Base-by-base conservation (phyloP, 2,329 filamentous ascomycete genomes). In the Talaromyces funiculosus region DNA sequence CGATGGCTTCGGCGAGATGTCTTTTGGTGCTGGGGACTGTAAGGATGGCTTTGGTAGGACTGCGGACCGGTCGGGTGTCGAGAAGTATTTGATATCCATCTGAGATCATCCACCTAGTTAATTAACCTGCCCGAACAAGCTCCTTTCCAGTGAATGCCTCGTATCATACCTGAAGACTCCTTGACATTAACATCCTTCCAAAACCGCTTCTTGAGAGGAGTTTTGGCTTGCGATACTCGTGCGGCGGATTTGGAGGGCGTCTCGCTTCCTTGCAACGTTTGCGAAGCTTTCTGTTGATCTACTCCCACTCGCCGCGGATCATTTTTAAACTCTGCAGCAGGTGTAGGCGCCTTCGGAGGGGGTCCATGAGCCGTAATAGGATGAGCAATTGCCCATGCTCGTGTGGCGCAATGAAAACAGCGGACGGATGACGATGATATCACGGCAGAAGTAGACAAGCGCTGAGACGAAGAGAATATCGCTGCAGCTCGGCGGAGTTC, bases 131-230 rank as follows among this genome's bases (percentile, higher is more conserved):
- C 26, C 14, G 12, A 18, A 10, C 16, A 8, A 2, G 31, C 6
- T 33, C 8, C 5, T 43, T 43, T 26, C 29, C 12, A 24, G 3
- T 12, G 12, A 3, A 6, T 16, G 20, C 51, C n/a, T n/a, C 67
- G 72, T 73, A 58, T 18, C 62, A 37, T 78, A 89, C 88, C 87
- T 64, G 86, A 78, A 9, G 82, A 82, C 69, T 89, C 84, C 65
- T 83, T 80, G 38, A 97, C 86, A 63, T 81, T 74, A 1, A 94
- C 90, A 71, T 94, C 84, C 74, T 89, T 90, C 93, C 93, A 97
- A 78, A 97, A 97, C 57, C 92, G 84, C 78, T 86, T 90, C 70
- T 81, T 81, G 69, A 87, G 80, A 1, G 80, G 78, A 29, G 72
- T 67, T 20, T 68, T 64, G 35, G 68, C 66, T 47, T 67, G 71